Percentiles rank a stretch among this genome's conserved stretches.
Conservation (phyloP, 2,329 filamentous ascomycete genomes). For the Elsinoe necatrix region DNA sequence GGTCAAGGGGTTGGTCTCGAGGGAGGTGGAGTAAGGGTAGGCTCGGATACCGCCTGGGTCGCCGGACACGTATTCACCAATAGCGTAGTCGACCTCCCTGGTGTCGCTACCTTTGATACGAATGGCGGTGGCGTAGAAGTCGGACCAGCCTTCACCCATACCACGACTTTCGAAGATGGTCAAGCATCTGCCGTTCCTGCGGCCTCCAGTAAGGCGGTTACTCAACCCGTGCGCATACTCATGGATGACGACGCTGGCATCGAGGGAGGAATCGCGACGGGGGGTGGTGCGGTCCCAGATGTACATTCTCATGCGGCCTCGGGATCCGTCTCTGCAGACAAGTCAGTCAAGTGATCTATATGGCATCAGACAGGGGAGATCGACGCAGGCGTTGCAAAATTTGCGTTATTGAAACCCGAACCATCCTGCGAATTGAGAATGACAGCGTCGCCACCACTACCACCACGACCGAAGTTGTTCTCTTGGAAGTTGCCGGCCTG, state of each 20-base stretch:
- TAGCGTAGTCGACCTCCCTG: conserved; percentile 38
- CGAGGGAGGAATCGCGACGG: conserved; percentile 48
- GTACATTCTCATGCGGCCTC: conserved; percentile 52
- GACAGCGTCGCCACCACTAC: conserved; percentile 38
- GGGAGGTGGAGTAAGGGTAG: conserved; percentile 45
- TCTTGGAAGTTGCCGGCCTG: conserved; percentile 51
- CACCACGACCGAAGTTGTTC: conserved; percentile 49
- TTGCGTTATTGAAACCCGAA: conserved; percentile 52
- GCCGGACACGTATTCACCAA: conserved; percentile 39
- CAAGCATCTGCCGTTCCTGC: conserved; percentile 45
- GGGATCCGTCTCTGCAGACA: conserved; percentile 36
- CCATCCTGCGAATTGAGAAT: conserved; percentile 36
- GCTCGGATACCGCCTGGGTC: conserved; percentile 37
- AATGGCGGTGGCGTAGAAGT: conserved; percentile 48
- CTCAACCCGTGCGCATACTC: conserved; percentile 48
- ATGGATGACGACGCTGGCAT: conserved; percentile 53
- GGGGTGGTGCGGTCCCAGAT: conserved; percentile 45
- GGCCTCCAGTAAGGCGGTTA: conserved; percentile 52
- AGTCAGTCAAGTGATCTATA: neutral
- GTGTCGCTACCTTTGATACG: conserved; percentile 41
- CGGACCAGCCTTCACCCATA: conserved; percentile 53
- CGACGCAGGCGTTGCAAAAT: conserved; percentile 45
- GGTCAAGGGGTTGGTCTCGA: conserved; percentile 43
- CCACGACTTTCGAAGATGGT: conserved; percentile 42
- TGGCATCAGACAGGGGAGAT: neutral